Evolutionary conservation across 495 filamentous ascomycete species (phyloP).

Genomic region (Lasiosphaeriaceae sp.): DNA sequence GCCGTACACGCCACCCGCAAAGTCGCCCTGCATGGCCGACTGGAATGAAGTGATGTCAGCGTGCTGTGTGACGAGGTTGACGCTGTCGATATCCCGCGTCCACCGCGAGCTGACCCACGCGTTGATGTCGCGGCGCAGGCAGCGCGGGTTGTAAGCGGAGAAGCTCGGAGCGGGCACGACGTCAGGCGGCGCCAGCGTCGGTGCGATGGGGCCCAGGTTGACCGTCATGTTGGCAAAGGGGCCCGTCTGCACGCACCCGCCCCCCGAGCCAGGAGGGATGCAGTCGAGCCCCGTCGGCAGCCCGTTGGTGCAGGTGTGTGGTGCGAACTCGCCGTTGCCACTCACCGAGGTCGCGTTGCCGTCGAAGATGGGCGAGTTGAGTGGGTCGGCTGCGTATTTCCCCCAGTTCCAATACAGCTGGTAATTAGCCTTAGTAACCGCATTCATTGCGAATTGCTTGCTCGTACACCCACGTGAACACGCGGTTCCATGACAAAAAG

Average conservation of each 20-base stretch:
- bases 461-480: slow-evolving; percentile 61
- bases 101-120: slow-evolving; percentile 39
- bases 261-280: slow-evolving; percentile 50
- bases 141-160: slow-evolving; percentile 52
- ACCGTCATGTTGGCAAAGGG: slow-evolving; percentile 50
- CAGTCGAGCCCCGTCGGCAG: slow-evolving; percentile 38
- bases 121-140: slow-evolving; percentile 60
- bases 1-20: slow-evolving; percentile 46
- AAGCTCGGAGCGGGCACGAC: slow-evolving; percentile 9
- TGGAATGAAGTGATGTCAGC: slow-evolving; percentile 48
- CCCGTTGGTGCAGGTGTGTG: slow-evolving; percentile 22
- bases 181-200: slow-evolving; percentile 11
- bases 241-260: slow-evolving; percentile 58
- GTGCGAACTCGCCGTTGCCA: slow-evolving; percentile 53
- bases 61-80: slow-evolving; percentile 29
- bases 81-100: slow-evolving; percentile 40
- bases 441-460: slow-evolving; percentile 65
- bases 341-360: slow-evolving; percentile 54
- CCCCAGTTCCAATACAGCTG: slow-evolving; percentile 67
- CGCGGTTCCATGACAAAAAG: slow-evolving; percentile 69
- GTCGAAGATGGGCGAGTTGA: slow-evolving; percentile 58
- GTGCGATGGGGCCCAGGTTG: slow-evolving; percentile 50
- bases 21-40: slow-evolving; percentile 46
- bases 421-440: slow-evolving; percentile 58
- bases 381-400: slow-evolving; percentile 36